phyloP scores from a whole-genome alignment of 139 green algal species.

The Haematococcus lacustris region DNA sequence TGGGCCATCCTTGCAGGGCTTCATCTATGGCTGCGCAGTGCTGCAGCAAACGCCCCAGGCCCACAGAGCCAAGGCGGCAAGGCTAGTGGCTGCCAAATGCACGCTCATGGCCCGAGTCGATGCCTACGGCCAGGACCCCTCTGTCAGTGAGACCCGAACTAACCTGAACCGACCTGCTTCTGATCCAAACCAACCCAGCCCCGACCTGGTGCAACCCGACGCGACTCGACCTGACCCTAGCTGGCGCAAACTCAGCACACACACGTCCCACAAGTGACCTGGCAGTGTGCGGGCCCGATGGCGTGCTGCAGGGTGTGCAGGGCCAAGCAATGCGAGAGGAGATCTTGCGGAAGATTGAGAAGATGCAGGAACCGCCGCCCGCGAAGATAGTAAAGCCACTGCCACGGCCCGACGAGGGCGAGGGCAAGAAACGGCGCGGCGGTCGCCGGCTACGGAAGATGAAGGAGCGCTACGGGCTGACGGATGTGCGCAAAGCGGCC shows the following conservation, averaged over 20 bases:
- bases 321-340: slow-evolving; percentile 56
- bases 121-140: slow-evolving; percentile 68
- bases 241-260: too few relatives aligned
- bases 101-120: slow-evolving; percentile 90
- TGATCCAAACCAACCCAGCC: too few relatives aligned
- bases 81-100: slow-evolving; percentile 84
- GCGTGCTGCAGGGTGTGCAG: too few relatives aligned
- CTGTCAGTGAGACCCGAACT: too few relatives aligned
- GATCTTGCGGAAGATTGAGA: slow-evolving; percentile 90
- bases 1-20: slow-evolving; percentile 16
- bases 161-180: too few relatives aligned
- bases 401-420: slow-evolving; percentile 68
- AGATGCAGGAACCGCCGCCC: slow-evolving; percentile 96
- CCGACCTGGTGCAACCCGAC: too few relatives aligned
- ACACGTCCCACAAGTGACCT: too few relatives aligned
- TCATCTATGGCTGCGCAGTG: slow-evolving; percentile 42
- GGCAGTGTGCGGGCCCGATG: too few relatives aligned
- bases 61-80: slow-evolving; percentile 59
- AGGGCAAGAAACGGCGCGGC: slow-evolving; percentile 81
- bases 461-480: slow-evolving; percentile 77
- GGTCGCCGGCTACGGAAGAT: slow-evolving; percentile 81
- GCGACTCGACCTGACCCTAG: too few relatives aligned
- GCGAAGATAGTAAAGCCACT: slow-evolving; percentile 86
- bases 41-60: slow-evolving; percentile 61
- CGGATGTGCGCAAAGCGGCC: slow-evolving; percentile 74